Base-by-base conservation (phyloP, 2,329 filamentous ascomycete genomes). In the Fusarium sp. region DNA sequence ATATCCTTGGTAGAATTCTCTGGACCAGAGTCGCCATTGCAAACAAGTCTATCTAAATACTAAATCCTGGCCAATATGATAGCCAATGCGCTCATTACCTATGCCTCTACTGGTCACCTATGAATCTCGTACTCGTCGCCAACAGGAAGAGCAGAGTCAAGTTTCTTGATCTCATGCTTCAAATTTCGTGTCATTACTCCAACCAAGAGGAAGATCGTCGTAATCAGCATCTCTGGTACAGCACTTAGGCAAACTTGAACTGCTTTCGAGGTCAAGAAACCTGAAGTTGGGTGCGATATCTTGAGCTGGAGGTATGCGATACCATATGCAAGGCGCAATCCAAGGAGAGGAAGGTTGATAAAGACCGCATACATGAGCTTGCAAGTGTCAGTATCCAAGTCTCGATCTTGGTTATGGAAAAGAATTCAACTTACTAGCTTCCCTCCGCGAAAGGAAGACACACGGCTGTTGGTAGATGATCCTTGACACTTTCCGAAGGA, bases 341-440 rank as follows among this genome's bases (percentile, higher is more conserved):
- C 39, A 18, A 68, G 63, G 2, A 68, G 63, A 6, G 65, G 63
- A 26, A 68, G 63, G 28, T 41, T 30, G 11, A 68, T 35, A 9
- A 68, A 68, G 7, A 68, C 54, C n/a, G 45, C 39, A 24, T 68
- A 62, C 28, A 68, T 26, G 17, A 68, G 65, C 65, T 68, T 67
- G 5, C 1, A 17, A 17, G 6, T 24, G 63, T 68, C 5, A 68
- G 54, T 20, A 26, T 8, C 4, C 5, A 3, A 1, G 7, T 22
- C 1, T 22, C 12, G 9, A 18, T 11, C 5, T 41, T 20, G 24
- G 20, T 18, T 35, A 32, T 10, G 8, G 24, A 6, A n/a, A 3
- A 10, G n/a, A 1, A 20, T 30, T 24, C 35, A 32, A 47, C 65
- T 47, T 53, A 68, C 65, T 11, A 62, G 38, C 39, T 22, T 67